Evolutionary conservation across 2,329 filamentous ascomycete species (phyloP).

Genomic region (Neofusicoccum cordaticola): DNA sequence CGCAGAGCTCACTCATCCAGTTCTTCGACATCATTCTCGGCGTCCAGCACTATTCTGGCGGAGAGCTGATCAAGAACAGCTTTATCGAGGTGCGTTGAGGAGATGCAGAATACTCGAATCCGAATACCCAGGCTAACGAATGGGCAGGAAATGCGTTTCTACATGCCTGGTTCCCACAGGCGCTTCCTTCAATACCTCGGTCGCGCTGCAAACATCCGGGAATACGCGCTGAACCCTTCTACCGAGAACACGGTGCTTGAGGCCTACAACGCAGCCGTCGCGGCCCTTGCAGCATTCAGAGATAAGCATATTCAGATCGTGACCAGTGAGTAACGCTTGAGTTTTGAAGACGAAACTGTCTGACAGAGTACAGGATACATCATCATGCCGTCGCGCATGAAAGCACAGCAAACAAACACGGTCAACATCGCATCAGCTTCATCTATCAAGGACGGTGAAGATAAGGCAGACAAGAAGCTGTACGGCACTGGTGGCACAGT

Average conservation of each 20-base stretch:
- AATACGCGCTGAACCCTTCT: slow-evolving; percentile 39
- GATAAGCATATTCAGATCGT: slow-evolving; percentile 54
- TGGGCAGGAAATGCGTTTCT: slow-evolving; percentile 50
- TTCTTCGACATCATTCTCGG: slow-evolving; percentile 54
- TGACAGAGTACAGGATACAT: slow-evolving; percentile 44
- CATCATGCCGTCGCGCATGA: slow-evolving; percentile 41
- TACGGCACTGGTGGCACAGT: slow-evolving; percentile 42
- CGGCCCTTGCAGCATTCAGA: slow-evolving; percentile 46
- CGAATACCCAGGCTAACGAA: slow-evolving; percentile 16
- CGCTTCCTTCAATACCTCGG: slow-evolving; percentile 50
- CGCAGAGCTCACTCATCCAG: slow-evolving; percentile 54
- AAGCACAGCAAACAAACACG: slow-evolving; percentile 15
- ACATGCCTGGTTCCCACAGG: slow-evolving; percentile 54
- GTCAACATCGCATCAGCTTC: slow-evolving; percentile 3
- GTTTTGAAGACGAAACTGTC: no score
- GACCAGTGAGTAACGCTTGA: slow-evolving; percentile 26
- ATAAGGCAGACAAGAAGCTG: slow-evolving; percentile 25
- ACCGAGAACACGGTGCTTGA: slow-evolving; percentile 35
- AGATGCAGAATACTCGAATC: background rate
- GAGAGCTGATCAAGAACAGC: slow-evolving; percentile 26
- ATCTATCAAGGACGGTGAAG: slow-evolving; percentile 21
- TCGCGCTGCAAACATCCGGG: slow-evolving; percentile 45
- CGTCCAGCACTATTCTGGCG: slow-evolving; percentile 46
- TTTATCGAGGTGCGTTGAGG: background rate
- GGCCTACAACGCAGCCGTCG: slow-evolving; percentile 48